Percentiles rank a stretch among this genome's conserved stretches.
These are phyloP conservation scores for Neurospora pannonica DNA, from an alignment of 495 filamentous ascomycete genomes.

Conservation along the genomic window DNA sequence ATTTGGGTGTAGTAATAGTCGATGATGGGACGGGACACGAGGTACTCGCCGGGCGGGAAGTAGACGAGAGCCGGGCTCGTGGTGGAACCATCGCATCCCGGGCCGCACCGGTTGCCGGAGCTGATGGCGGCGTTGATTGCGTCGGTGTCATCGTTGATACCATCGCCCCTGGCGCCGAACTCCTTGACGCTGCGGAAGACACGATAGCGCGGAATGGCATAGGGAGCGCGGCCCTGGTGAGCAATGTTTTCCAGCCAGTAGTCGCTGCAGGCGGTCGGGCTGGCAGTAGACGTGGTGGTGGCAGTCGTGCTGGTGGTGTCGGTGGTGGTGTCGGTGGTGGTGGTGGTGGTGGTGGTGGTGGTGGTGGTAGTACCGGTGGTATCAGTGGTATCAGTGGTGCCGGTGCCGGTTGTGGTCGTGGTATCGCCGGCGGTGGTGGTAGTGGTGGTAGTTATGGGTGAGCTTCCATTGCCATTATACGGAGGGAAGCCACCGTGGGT, in stretches of 20 bases:
- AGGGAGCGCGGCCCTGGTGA: constrained; percentile 40
- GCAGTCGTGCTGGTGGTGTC: constrained; percentile 1
- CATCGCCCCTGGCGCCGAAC: constrained; percentile 50
- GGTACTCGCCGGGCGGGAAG: constrained; percentile 69
- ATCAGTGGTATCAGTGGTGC: constrained; percentile 1
- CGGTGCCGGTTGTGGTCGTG: background rate
- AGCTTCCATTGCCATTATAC: background rate
- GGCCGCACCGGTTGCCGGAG: constrained; percentile 64
- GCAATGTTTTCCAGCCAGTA: constrained; percentile 40
- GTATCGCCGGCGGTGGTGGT: background rate
- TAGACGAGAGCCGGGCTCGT: constrained; percentile 63
- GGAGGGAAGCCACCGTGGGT: background rate
- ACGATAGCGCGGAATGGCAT: constrained; percentile 30
- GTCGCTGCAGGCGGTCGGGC: constrained; percentile 14
- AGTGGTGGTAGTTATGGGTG: background rate
- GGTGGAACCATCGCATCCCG: constrained; percentile 67
- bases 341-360: background rate
- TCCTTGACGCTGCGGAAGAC: constrained; percentile 52
- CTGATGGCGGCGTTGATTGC: constrained; percentile 78
- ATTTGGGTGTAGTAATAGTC: constrained; percentile 58
- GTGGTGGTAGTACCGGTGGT: constrained; percentile 3
- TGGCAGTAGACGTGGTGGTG: constrained; percentile 5
- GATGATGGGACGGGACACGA: constrained; percentile 54
- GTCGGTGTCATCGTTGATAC: constrained; percentile 68
- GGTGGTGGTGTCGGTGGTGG: constrained; percentile 1